Evolutionary conservation across 495 filamentous ascomycete species (phyloP).

Genomic region (Hypomontagnella submonticulosa): DNA sequence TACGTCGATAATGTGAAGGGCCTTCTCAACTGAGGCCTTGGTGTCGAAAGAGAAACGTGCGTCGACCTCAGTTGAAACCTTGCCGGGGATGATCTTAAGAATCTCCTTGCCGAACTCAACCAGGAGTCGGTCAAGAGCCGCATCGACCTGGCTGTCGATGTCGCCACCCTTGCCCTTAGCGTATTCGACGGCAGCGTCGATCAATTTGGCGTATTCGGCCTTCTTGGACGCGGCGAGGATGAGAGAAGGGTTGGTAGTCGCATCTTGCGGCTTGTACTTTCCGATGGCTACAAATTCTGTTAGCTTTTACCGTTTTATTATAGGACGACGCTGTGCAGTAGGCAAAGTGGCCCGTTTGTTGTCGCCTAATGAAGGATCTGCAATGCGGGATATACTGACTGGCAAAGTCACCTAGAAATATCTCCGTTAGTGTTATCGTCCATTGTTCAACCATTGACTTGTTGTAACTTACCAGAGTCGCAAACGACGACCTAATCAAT

Average conservation of each 20-base stretch:
- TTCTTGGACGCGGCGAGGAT: slow-evolving; percentile 99
- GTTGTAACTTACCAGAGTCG: slow-evolving; percentile 82
- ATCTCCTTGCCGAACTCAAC: slow-evolving; percentile 99
- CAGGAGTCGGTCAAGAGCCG: slow-evolving; percentile 89
- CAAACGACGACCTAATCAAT: slow-evolving; percentile 83
- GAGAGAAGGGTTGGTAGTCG: slow-evolving; percentile 98
- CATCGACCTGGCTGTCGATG: slow-evolving; percentile 80
- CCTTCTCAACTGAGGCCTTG: slow-evolving; percentile 92
- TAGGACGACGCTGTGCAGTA: neutral
- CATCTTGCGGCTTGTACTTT: slow-evolving; percentile 99
- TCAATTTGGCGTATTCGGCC: slow-evolving; percentile 91
- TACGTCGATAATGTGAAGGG: slow-evolving; percentile 96
- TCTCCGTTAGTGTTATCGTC: slow-evolving; percentile 35
- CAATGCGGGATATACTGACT: slow-evolving; percentile 63
- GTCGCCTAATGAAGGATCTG: slow-evolving; percentile 1
- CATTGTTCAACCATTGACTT: slow-evolving; percentile 19
- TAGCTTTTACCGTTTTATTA: slow-evolving; percentile 36
- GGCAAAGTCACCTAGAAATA: slow-evolving; percentile 76
- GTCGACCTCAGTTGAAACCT: slow-evolving; percentile 98
- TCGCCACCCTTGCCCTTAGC: slow-evolving; percentile 78
- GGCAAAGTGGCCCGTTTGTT: slow-evolving; percentile 8
- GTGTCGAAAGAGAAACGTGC: slow-evolving; percentile 96
- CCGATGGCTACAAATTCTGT: slow-evolving; percentile 76
- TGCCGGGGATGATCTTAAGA: slow-evolving; percentile 94
- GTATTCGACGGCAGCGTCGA: slow-evolving; percentile 85